Conservation (phyloP, 73 alveolate species). For the Blepharisma stoltei region DNA sequence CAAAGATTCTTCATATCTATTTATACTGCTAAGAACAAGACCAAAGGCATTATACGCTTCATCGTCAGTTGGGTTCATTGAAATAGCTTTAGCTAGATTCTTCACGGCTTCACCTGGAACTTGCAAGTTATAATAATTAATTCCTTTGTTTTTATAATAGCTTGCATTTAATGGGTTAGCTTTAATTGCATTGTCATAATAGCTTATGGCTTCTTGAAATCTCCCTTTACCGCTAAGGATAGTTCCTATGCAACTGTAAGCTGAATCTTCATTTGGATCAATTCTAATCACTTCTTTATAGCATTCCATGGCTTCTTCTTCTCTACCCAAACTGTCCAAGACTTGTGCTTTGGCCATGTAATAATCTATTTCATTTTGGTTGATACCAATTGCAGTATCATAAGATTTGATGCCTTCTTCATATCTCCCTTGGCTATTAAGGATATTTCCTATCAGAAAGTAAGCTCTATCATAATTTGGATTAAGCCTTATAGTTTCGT, state of each 20-base stretch:
- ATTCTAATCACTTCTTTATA: neutral
- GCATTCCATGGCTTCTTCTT: neutral
- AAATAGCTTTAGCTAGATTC: neutral
- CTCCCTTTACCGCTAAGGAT: neutral
- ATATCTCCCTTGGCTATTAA: neutral
- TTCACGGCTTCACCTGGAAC: neutral
- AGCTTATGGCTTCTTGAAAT: neutral
- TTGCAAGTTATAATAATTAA: neutral
- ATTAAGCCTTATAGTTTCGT: neutral
- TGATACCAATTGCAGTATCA: neutral
- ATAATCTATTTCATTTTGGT: neutral
- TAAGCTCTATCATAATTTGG: neutral
- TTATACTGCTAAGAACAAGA: neutral
- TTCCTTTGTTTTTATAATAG: neutral
- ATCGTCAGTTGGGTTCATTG: neutral
- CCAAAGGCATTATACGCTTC: neutral
- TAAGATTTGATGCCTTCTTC: neutral
- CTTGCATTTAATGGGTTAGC: neutral
- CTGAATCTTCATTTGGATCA: neutral
- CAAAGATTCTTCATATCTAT: neutral
- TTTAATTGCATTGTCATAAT: neutral
- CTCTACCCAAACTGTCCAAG: neutral
- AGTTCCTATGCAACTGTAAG: slow-evolving; percentile 1
- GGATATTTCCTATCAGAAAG: neutral
- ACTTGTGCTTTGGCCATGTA: neutral